Conservation (phyloP, 129 eudicot genomes). For the Arctium minus region DNA sequence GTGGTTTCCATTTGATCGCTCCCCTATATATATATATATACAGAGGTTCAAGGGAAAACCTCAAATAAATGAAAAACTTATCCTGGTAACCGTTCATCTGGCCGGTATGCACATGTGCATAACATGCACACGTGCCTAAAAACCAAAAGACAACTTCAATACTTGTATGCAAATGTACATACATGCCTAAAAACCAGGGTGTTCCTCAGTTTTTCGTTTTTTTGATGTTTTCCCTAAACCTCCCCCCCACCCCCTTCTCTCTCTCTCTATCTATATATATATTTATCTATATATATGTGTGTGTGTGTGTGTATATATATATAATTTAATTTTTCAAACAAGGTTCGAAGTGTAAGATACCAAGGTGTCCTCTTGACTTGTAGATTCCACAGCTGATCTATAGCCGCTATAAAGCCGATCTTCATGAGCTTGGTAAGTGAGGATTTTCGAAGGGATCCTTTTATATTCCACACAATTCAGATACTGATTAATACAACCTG, state of each 20-base stretch:
- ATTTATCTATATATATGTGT: too few relatives aligned
- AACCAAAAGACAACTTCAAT: too few relatives aligned
- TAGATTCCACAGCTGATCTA: conserved; percentile 77
- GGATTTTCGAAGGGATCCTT: conserved; percentile 72
- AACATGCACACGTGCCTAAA: too few relatives aligned
- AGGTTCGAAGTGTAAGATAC: conserved; percentile 32
- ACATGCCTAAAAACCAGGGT: too few relatives aligned
- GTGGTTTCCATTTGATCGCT: too few relatives aligned
- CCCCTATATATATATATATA: too few relatives aligned
- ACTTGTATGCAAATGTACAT: neutral
- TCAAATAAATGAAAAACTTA: neutral
- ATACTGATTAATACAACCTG: conserved; percentile 78
- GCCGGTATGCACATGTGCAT: neutral
- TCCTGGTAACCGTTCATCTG: neutral
- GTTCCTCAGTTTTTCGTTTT: too few relatives aligned
- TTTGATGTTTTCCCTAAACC: too few relatives aligned
- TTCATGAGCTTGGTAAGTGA: conserved; percentile 63
- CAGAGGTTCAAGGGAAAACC: too few relatives aligned
- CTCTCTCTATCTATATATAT: too few relatives aligned
- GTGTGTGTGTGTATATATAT: too few relatives aligned
- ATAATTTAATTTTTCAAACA: neutral
- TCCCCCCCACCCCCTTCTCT: too few relatives aligned
- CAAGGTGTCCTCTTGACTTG: conserved; percentile 69
- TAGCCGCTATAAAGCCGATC: conserved; percentile 75
- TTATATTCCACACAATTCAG: conserved; percentile 66